Conservation (phyloP, 768 basidiomycete species). For the Astraeus odoratus region DNA sequence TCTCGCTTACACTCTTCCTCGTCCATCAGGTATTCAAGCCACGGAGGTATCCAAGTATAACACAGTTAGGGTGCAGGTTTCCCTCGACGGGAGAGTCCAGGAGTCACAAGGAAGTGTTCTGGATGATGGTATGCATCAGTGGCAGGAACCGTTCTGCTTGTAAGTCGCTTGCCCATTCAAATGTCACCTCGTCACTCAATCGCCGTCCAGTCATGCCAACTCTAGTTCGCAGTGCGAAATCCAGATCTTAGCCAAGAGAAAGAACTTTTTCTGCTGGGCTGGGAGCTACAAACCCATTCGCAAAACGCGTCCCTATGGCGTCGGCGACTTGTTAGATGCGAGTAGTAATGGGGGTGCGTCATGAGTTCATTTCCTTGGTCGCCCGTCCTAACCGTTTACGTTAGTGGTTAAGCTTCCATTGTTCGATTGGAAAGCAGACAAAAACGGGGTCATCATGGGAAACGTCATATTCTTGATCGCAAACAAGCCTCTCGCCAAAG, state of each 20-base stretch:
- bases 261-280: slow-evolving; percentile 22
- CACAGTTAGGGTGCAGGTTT: slow-evolving; percentile 20
- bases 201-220: slow-evolving; percentile 10
- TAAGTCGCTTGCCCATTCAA: slow-evolving; percentile 6
- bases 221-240: slow-evolving; percentile 23
- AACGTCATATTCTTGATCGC: slow-evolving; percentile 21
- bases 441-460: slow-evolving; percentile 21
- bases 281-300: slow-evolving; percentile 22
- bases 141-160: slow-evolving; percentile 26
- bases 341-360: slow-evolving; percentile 18
- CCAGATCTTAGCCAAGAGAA: slow-evolving; percentile 20
- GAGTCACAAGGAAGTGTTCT: slow-evolving; percentile 23
- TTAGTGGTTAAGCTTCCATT: slow-evolving; percentile 28
- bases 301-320: slow-evolving; percentile 21
- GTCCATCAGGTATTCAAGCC: slow-evolving; percentile 21
- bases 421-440: slow-evolving; percentile 24
- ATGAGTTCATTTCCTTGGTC: slow-evolving; percentile 23
- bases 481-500: slow-evolving; percentile 12
- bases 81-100: slow-evolving; percentile 22
- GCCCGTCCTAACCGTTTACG: slow-evolving; percentile 21
- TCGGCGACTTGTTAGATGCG: slow-evolving; percentile 20
- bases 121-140: slow-evolving; percentile 19
- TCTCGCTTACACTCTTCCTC: not conserved
- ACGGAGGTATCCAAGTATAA: slow-evolving; percentile 16
- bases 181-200: slow-evolving; percentile 7